Evolutionary conservation across 2,329 filamentous ascomycete genomes (phyloP).

Genomic region (Exophiala sp.): DNA sequence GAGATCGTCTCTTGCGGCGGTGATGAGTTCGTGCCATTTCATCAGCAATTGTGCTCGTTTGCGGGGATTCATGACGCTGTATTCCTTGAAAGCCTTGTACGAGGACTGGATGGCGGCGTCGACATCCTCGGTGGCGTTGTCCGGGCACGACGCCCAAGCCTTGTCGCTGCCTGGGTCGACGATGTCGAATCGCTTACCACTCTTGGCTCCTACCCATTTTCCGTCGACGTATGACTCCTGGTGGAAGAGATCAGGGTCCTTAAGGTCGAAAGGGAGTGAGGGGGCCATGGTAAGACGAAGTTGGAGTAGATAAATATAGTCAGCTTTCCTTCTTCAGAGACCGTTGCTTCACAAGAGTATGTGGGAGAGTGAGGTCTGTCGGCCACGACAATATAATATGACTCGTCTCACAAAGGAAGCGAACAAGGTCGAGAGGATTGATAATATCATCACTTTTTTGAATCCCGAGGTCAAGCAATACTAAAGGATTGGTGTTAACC

Average conservation of each 20-base stretch:
- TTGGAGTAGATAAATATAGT: neutral
- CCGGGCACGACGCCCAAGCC: constrained; percentile 51
- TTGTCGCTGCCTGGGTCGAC: constrained; percentile 52
- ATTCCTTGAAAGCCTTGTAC: constrained; percentile 59
- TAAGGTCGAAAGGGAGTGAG: constrained; percentile 41
- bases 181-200: constrained; percentile 50
- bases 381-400: too few relatives aligned
- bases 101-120: constrained; percentile 58
- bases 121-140: constrained; percentile 57
- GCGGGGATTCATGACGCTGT: constrained; percentile 58
- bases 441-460: too few relatives aligned
- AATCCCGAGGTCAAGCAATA: too few relatives aligned
- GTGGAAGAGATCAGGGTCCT: constrained; percentile 48
- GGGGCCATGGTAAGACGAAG: constrained; percentile 18
- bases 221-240: constrained; percentile 52
- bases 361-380: too few relatives aligned
- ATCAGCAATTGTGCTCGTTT: constrained; percentile 60
- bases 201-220: constrained; percentile 45
- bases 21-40: constrained; percentile 64
- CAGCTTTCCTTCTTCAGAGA: neutral
- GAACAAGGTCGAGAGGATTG: too few relatives aligned
- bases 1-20: constrained; percentile 60
- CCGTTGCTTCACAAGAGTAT: neutral
- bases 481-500: too few relatives aligned
- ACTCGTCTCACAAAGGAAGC: too few relatives aligned